These are phyloP conservation scores for Debaryomyces psychrophilus DNA, from an alignment of 1,139 yeast genomes.

Conservation along the genomic window DNA sequence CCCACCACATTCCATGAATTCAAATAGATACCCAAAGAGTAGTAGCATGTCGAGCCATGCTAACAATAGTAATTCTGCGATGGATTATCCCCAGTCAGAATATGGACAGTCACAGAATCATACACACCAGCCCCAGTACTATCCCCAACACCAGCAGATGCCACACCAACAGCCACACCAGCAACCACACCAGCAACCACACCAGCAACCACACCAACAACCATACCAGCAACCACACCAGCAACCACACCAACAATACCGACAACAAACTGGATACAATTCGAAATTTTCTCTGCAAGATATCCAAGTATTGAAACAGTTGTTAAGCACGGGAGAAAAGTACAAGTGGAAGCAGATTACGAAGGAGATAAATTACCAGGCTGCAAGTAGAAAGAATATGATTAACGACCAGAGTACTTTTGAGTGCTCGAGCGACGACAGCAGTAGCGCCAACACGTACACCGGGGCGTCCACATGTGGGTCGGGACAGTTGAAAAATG, in stretches of 20 bases:
- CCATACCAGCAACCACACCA: constrained; percentile 10
- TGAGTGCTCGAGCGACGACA: constrained; percentile 12
- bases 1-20: constrained; percentile 15
- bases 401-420: not conserved
- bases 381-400: constrained; percentile 20
- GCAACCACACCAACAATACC: constrained; percentile 12
- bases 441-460: constrained; percentile 15
- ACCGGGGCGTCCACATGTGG: constrained; percentile 8
- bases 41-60: not conserved
- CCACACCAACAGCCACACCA: not conserved
- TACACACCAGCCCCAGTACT: constrained; percentile 3
- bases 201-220: not conserved
- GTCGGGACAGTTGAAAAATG: constrained; percentile 32
- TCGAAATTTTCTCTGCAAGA: constrained; percentile 40
- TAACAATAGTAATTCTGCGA: not conserved
- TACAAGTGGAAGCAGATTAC: constrained; percentile 53
- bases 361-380: constrained; percentile 40
- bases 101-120: constrained; percentile 5
- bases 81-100: constrained; percentile 1
- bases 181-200: constrained; percentile 12
- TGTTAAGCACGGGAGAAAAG: constrained; percentile 46
- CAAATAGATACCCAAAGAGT: constrained; percentile 4
- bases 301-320: constrained; percentile 41
- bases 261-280: constrained; percentile 2
- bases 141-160: constrained; percentile 1